Conservation (phyloP, 23 red algal genomes). For the Pyropia haitanensis region DNA sequence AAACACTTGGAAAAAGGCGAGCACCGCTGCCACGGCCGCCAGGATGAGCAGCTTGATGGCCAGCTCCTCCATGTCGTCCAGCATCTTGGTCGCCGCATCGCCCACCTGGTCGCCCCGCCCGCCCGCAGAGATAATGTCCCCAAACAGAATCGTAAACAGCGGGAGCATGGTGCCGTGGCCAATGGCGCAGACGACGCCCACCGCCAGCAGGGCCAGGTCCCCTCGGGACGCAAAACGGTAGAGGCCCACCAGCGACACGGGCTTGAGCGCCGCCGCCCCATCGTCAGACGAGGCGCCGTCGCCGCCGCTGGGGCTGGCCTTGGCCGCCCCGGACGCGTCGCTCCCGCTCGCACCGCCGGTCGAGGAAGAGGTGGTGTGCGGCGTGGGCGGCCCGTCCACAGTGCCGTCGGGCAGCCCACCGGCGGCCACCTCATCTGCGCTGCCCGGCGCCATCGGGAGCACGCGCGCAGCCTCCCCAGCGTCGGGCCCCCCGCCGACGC, state of each 20-base stretch:
- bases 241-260: slow-evolving; percentile 30
- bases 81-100: slow-evolving; percentile 18
- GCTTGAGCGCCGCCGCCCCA: too few species aligned
- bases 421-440: too few species aligned
- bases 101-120: slow-evolving; percentile 3
- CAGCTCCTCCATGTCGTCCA: slow-evolving; percentile 27
- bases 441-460: too few species aligned
- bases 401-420: too few species aligned
- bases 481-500: too few species aligned
- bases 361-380: too few species aligned
- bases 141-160: slow-evolving; percentile 80
- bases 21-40: slow-evolving; percentile 57
- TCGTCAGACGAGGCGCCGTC: too few species aligned
- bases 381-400: too few species aligned
- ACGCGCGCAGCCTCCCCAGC: too few species aligned
- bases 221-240: slow-evolving; percentile 26
- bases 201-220: slow-evolving; percentile 25
- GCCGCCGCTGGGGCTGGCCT: too few species aligned
- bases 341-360: too few species aligned
- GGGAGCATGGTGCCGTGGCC: slow-evolving; percentile 62
- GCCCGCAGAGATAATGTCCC: slow-evolving; percentile 55
- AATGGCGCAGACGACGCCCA: slow-evolving; percentile 30
- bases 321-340: too few species aligned
- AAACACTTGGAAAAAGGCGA: slow-evolving; percentile 39
- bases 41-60: slow-evolving; percentile 76